Evolutionary conservation across 208 protist genomes (phyloP), one percentile per base, ranked within the genome.

Genomic region (Leishmania lainsoni): DNA sequence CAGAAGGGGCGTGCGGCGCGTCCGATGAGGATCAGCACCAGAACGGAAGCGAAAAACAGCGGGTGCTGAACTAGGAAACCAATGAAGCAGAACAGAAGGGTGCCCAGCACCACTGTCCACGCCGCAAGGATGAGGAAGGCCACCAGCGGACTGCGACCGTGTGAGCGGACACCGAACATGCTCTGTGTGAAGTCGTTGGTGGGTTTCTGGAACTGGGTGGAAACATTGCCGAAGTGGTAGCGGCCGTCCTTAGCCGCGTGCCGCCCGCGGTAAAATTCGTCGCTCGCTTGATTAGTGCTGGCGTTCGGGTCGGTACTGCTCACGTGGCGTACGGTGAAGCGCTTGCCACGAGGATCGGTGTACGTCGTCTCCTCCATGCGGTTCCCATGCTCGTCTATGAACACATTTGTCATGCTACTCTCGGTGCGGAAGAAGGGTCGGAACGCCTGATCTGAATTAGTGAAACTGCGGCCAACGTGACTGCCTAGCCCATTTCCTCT

Each of bases 341-440:
- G 85, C 56, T 78, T 89, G 1, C 94, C 94, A 63, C 87, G 73
- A 16, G 93, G 75, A 73, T 95, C 91, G 48, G 81, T 87, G 87
- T 91, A 97, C 20, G 86, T 93, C 39, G 82, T 84, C 79, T 97
- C 92, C 92, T 97, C 94, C 83, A 96, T 91, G 29, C 90, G 90
- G 83, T 97, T 96, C 20, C 94, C 94, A 68, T 91, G 82, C 17
- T 75, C 86, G 75, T 97, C 93, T 3, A 86, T 82, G 76, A 91
- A 95, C 48, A 97, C 74, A 78, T 86, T 82, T 12, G 81, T 83
- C 35, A 81, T 78, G 66, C 83, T 86, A 29, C 83, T 77, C 68
- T 94, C 86, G 20, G 74, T 80, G 39, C 87, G 79, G 81, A 94
- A 93, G 66, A 95, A 96, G 45, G 92, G 91, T 3, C 90, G 91